Conservation (phyloP, 441 rosid genomes). For the Erysimum cheiri region DNA sequence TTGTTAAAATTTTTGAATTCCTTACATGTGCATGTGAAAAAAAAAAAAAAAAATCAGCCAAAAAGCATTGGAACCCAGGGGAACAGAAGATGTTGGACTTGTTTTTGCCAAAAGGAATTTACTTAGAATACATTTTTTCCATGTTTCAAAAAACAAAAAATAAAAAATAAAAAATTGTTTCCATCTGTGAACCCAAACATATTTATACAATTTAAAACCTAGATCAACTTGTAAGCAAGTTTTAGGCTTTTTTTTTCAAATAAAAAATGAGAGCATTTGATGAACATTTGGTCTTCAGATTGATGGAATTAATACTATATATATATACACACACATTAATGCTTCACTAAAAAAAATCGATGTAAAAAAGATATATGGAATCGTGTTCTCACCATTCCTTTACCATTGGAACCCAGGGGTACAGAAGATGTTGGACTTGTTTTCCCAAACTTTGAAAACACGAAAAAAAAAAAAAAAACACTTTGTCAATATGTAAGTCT, state of each 20-base stretch:
- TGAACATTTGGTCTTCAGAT: not conserved
- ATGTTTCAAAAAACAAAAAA: too few species aligned
- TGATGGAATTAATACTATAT: conserved; percentile 2
- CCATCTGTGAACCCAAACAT: not conserved
- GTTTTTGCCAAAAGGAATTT: too few species aligned
- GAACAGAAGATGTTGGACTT: too few species aligned
- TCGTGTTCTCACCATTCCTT: conserved; percentile 59
- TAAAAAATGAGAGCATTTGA: not conserved
- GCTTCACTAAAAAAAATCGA: not conserved
- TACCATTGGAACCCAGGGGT: conserved; percentile 51
- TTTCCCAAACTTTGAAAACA: conserved; percentile 53
- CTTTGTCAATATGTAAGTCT: conserved; percentile 17
- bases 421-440: conserved; percentile 52
- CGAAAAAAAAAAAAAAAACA: conserved; percentile 4
- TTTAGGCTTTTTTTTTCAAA: too few species aligned
- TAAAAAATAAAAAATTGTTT: too few species aligned
- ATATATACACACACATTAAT: too few species aligned
- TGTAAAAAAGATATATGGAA: conserved; percentile 1
- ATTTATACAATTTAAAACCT: not conserved
- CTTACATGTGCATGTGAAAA: not conserved
- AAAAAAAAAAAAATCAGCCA: too few species aligned
- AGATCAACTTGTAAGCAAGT: not conserved
- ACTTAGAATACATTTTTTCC: too few species aligned
- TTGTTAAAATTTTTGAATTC: not conserved
- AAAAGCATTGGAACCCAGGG: too few species aligned